phyloP scores from a whole-genome alignment of 176 grass and related monocot genomes.

The Triticum dicoccoides region DNA sequence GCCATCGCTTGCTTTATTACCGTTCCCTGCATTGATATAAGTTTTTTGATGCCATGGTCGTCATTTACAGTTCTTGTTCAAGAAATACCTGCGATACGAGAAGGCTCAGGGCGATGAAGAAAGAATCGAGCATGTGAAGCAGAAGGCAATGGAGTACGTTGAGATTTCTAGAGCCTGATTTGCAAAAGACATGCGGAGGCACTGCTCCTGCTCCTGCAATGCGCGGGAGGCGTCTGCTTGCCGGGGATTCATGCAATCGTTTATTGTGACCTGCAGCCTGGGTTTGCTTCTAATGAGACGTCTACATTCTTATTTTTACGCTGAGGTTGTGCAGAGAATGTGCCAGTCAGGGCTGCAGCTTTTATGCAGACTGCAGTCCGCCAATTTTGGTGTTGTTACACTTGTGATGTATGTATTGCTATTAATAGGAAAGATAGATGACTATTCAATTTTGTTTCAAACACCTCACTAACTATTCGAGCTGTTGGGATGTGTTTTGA shows the following conservation, averaged over 20 bases:
- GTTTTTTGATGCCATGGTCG: not conserved
- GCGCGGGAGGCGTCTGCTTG: not conserved
- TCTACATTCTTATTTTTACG: not conserved
- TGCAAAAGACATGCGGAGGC: not conserved
- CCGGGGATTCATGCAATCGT: no score
- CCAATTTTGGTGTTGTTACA: not conserved
- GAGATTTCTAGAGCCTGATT: conserved; percentile 49
- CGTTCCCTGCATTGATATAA: not conserved
- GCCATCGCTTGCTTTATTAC: not conserved
- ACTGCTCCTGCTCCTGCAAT: not conserved
- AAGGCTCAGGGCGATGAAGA: conserved; percentile 46
- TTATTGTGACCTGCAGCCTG: not conserved
- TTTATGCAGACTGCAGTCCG: not conserved
- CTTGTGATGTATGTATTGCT: not conserved
- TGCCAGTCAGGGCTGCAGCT: not conserved
- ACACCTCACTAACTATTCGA: not conserved
- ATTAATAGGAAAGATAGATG: not conserved
- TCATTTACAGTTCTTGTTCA: conserved; percentile 78
- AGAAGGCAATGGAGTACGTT: conserved; percentile 75
- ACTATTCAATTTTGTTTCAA: not conserved
- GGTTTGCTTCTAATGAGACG: not conserved
- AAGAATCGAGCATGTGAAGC: conserved; percentile 69
- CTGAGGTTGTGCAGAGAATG: not conserved
- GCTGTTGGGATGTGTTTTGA: not conserved
- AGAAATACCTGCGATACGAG: conserved; percentile 86